Evolutionary conservation across 225 moss, liverwort and hornwort genomes (phyloP).

Genomic region (Physcomitrium patens): DNA sequence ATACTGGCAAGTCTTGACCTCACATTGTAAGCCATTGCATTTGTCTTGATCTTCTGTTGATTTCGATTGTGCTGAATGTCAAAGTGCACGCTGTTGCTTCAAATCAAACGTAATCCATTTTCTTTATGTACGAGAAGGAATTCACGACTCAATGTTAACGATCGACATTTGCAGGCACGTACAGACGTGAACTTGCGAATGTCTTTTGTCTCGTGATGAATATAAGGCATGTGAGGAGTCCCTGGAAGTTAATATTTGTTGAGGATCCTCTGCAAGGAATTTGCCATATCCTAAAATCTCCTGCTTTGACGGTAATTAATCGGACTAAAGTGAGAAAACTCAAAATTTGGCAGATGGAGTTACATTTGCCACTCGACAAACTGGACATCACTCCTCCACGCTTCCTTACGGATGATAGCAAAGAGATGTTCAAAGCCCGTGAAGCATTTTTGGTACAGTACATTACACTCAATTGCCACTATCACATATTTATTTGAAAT

Average conservation of each 20-base stretch:
- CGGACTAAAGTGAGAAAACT: neutral
- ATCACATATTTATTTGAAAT: no score
- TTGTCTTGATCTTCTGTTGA: neutral
- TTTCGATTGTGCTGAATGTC: no score
- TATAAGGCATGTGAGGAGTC: no score
- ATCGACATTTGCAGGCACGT: no score
- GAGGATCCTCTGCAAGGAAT: neutral
- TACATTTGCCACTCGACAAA: slow-evolving; percentile 49
- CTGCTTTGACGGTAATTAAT: neutral
- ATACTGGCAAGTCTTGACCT: slow-evolving; percentile 69
- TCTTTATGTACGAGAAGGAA: neutral
- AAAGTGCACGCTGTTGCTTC: neutral
- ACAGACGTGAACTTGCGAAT: neutral
- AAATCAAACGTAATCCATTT: neutral
- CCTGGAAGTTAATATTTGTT: neutral
- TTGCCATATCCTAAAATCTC: neutral
- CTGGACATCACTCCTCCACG: slow-evolving; percentile 75
- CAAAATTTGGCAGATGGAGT: slow-evolving; percentile 55
- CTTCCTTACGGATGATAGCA: slow-evolving; percentile 73
- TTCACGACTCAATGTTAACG: no score
- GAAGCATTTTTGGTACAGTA: slow-evolving; percentile 64
- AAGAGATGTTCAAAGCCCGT: slow-evolving; percentile 53
- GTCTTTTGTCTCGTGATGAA: rapidly evolving
- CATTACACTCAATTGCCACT: no score
- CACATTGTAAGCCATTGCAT: slow-evolving; percentile 42